A percentile compares a stretch with the other conserved stretches of the same genome.
phyloP scores from a whole-genome alignment of 202 grass and related monocot species.

The Carex arenaria region DNA sequence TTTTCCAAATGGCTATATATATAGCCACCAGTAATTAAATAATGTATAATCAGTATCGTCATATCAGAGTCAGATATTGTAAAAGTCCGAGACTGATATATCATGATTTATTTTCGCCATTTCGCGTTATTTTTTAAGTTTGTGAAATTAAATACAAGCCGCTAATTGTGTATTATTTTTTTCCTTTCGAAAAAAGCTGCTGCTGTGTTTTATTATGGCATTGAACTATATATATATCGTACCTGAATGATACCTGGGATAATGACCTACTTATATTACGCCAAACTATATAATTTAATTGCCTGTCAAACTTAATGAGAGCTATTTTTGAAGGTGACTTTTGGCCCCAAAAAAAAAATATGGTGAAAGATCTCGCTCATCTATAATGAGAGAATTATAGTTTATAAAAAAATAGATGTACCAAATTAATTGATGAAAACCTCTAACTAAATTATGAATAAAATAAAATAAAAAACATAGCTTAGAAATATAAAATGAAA shows the following conservation, averaged over 20 bases:
- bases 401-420: background rate
- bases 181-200: background rate
- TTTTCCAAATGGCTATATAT: no score
- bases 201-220: background rate
- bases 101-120: no score
- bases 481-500: background rate
- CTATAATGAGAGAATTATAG: background rate
- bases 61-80: no score
- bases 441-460: background rate
- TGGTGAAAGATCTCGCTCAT: background rate
- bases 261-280: background rate
- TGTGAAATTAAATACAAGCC: background rate
- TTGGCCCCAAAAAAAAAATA: background rate
- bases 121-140: background rate
- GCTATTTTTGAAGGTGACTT: background rate
- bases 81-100: no score
- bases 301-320: background rate
- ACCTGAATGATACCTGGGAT: background rate
- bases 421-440: background rate
- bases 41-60: no score
- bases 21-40: no score
- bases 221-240: background rate
- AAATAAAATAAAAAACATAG: background rate
- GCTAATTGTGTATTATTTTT: no score
- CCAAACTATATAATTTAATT: background rate